Percentiles rank a stretch among this genome's conserved stretches.
Evolutionary conservation across 345 rosid genomes (phyloP).

Genomic region (Syzygium jambos): DNA sequence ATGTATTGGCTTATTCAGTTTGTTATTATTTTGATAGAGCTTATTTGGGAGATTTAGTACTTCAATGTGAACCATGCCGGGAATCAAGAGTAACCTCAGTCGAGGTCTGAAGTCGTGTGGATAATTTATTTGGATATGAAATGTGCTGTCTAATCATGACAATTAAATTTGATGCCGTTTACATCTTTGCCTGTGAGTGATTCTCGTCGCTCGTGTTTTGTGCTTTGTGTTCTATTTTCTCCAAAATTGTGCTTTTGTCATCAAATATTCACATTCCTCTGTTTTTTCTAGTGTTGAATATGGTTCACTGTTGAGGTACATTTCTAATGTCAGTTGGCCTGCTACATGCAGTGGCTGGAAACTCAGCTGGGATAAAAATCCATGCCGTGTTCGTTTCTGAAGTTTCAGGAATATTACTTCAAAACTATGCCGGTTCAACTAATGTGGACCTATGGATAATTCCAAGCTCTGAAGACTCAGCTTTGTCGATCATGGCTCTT

Average conservation of each 20-base stretch:
- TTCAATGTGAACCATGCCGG: neutral
- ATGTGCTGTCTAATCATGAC: neutral
- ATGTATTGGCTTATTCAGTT: neutral
- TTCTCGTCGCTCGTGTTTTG: neutral
- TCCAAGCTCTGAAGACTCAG: constrained; percentile 77
- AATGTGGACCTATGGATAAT: constrained; percentile 61
- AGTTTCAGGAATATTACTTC: constrained; percentile 55
- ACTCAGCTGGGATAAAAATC: constrained; percentile 68
- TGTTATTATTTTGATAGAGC: neutral
- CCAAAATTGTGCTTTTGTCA: neutral
- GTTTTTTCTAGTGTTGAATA: neutral
- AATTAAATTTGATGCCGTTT: neutral
- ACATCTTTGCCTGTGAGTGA: neutral
- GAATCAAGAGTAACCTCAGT: neutral
- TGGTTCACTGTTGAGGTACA: neutral
- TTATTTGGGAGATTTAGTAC: neutral
- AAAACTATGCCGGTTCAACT: constrained; percentile 33
- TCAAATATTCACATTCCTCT: neutral
- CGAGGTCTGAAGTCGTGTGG: neutral
- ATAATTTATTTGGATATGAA: neutral
- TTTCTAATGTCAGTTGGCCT: neutral
- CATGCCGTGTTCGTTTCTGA: constrained; percentile 76
- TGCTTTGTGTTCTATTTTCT: neutral
- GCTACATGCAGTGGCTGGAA: constrained; percentile 75
- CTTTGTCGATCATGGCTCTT: constrained; percentile 91